These are phyloP conservation scores for Brassica rapa DNA, from an alignment of 345 rosid genomes.

Conservation along the genomic window DNA sequence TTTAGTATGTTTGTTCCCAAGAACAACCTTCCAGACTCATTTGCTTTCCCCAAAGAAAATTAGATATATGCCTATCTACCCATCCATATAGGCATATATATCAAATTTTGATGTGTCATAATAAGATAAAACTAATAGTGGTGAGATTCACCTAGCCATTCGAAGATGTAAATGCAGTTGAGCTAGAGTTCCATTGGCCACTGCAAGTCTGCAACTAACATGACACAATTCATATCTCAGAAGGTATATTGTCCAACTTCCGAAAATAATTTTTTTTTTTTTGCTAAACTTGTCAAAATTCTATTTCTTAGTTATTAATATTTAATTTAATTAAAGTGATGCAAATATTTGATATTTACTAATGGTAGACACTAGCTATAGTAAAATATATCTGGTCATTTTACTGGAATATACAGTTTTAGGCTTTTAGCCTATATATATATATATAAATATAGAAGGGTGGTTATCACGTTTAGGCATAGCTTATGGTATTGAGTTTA, in stretches of 20 bases:
- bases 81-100: background rate
- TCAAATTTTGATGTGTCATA: background rate
- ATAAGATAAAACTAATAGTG: background rate
- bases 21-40: background rate
- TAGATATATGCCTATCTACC: background rate
- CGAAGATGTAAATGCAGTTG: background rate
- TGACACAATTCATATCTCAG: background rate
- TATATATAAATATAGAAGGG: background rate
- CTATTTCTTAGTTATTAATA: too few species aligned
- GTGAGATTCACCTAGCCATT: background rate
- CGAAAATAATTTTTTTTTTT: background rate
- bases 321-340: background rate
- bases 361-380: background rate
- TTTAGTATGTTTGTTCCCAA: background rate
- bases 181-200: background rate
- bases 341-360: background rate
- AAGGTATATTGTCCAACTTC: background rate
- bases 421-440: background rate
- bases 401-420: background rate
- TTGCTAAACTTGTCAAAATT: background rate
- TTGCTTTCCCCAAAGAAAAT: background rate
- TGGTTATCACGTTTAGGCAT: slow-evolving; percentile 7
- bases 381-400: background rate
- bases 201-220: slow-evolving; percentile 10
- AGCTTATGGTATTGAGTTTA: background rate